phyloP scores from a whole-genome alignment of 306 rosid genomes.

The Gynostemma pentaphyllum region DNA sequence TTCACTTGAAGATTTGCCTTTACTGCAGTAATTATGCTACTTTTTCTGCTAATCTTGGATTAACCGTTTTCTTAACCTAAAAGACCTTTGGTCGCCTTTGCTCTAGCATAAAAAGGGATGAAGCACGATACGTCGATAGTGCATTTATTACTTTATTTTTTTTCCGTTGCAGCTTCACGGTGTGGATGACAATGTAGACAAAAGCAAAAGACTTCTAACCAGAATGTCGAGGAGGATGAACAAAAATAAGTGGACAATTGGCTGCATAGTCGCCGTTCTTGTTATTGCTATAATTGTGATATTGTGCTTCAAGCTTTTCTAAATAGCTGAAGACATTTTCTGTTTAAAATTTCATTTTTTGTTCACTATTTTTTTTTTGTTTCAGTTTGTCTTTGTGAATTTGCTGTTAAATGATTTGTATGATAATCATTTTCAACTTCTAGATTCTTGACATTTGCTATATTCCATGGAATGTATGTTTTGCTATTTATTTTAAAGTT shows the following conservation, averaged over 20 bases:
- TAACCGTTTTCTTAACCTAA: too few species aligned
- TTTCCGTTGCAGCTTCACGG: slow-evolving; percentile 61
- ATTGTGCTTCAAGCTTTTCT: slow-evolving; percentile 80
- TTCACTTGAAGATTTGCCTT: not conserved
- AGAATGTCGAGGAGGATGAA: slow-evolving; percentile 70
- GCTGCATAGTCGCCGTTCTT: slow-evolving; percentile 39
- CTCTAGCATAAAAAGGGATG: not conserved
- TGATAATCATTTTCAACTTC: not conserved
- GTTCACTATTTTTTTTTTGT: too few species aligned
- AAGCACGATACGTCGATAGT: not conserved
- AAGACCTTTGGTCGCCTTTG: not conserved
- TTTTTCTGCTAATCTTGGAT: not conserved
- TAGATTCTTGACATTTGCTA: not conserved
- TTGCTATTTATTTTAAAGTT: too few species aligned
- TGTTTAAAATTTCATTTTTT: not conserved
- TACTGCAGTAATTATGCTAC: not conserved
- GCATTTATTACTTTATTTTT: not conserved
- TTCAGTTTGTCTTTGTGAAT: not conserved
- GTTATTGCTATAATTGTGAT: slow-evolving; percentile 51
- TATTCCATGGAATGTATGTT: not conserved
- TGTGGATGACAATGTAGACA: slow-evolving; percentile 80
- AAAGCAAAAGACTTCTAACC: slow-evolving; percentile 70
- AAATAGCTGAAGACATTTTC: slow-evolving; percentile 15
- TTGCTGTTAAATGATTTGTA: not conserved
- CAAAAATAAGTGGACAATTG: slow-evolving; percentile 77